Conservation (phyloP, 2,329 filamentous ascomycete genomes). For the Pseudogymnoascus sp. region DNA sequence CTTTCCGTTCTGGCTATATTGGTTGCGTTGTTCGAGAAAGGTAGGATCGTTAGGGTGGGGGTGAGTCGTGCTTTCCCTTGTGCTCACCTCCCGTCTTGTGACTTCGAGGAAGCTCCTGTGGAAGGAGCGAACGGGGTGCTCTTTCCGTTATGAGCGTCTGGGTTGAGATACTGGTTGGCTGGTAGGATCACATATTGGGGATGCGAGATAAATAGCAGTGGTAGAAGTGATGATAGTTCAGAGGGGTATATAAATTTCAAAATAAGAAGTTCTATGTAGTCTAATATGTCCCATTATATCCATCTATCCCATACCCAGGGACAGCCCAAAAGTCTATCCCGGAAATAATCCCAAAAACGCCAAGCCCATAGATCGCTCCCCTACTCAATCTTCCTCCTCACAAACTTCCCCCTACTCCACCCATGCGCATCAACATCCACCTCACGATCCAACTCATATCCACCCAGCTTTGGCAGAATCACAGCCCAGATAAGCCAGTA, state of each 20-base stretch:
- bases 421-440: constrained; percentile 52
- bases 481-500: constrained; percentile 54
- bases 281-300: not conserved
- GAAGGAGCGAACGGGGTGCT: no score
- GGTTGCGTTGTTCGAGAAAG: no score
- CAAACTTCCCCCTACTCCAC: constrained; percentile 55
- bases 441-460: constrained; percentile 52
- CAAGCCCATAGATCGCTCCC: not conserved
- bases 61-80: no score
- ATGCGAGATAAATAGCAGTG: no score
- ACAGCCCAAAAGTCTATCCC: not conserved
- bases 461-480: constrained; percentile 45
- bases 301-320: not conserved
- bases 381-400: constrained; percentile 18
- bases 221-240: not conserved
- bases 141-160: no score
- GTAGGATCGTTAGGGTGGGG: not conserved
- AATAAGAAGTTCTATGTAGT: constrained; percentile 4
- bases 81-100: no score
- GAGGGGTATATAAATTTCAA: constrained; percentile 3
- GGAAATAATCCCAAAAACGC: not conserved
- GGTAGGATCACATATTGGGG: no score
- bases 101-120: no score
- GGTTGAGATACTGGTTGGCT: no score
- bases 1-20: not conserved